Conservation (phyloP, 2,329 filamentous ascomycete genomes). For the Plectosphaerella cucumerina region DNA sequence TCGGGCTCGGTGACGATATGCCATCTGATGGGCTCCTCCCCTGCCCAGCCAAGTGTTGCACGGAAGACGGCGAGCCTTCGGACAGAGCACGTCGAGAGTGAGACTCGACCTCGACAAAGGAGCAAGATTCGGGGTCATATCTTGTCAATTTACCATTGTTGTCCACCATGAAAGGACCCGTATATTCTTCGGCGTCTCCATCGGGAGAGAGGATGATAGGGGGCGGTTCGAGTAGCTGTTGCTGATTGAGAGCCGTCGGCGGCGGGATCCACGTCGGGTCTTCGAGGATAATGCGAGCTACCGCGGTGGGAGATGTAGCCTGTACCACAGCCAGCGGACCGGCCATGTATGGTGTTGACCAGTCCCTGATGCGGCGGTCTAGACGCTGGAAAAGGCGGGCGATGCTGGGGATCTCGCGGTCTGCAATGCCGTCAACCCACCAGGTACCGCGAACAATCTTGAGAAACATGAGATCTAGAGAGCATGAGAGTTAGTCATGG, state of each 20-base stretch:
- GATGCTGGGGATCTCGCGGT: constrained; percentile 42
- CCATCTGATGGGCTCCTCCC: background rate
- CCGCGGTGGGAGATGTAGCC: constrained; percentile 24
- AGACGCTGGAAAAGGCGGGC: constrained; percentile 16
- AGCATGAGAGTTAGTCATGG: too few relatives aligned
- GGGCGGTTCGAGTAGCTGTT: background rate
- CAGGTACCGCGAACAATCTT: constrained; percentile 39
- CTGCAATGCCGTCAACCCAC: constrained; percentile 45
- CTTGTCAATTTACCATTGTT: constrained; percentile 1
- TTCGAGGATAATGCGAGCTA: constrained; percentile 38
- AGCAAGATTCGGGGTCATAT: background rate
- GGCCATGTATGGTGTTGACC: constrained; percentile 18
- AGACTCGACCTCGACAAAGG: background rate
- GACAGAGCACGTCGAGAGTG: background rate
- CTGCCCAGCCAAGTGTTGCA: too few relatives aligned
- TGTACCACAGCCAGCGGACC: constrained; percentile 34
- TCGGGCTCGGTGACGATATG: background rate
- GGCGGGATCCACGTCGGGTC: constrained; percentile 37
- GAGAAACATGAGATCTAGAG: constrained; percentile 37
- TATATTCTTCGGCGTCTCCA: background rate
- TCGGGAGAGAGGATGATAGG: background rate
- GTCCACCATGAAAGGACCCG: background rate
- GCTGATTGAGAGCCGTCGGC: background rate
- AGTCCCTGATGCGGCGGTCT: background rate
- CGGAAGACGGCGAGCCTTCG: background rate